Evolutionary conservation across 164 flowering plant species (phyloP), one percentile per base, ranked within the genome.

Genomic region (Nymphaea thermarum): DNA sequence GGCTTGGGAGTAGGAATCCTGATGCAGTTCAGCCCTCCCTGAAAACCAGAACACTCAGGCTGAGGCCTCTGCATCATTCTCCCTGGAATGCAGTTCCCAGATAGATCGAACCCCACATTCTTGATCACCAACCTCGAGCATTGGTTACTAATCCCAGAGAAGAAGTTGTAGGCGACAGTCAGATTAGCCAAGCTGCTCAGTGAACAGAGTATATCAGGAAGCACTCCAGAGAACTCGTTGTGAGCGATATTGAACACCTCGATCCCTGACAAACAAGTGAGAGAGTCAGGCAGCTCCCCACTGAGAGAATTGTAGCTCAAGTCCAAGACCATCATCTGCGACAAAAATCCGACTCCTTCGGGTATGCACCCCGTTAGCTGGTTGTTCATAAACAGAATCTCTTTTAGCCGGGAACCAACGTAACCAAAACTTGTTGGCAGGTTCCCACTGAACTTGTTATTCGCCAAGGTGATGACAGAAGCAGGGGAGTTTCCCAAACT

Each of bases 331-430:
- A 88, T 77, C 69, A 91, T 71, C 42, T 80, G 85, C 15, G 82
- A 43, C 66, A 89, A 78, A 25, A 86, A 59, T 71, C 97, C 99
- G 62, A 89, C 75, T 4, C 93, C 95, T 63, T 88, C 79, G 6
- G 99, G 97, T 17, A 94, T 82, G 80, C 99, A 94, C 3, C 99
- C 97, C 10, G 90, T 85, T 53, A 94, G 72, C 72, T 84, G 87
- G 74, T 94, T 91, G 68, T 94, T 94, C 4, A 88, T 69, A 60
- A 94, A 83, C 74, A 94, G 67, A 15, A 94, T 80, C 77, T 94
- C 99, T 76, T 84, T 94, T 4, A 94, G 16, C 41, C 65, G 68
- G 11, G 88, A 60, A 66, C 86, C 83, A 83, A 79, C 82, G 79
- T 80, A 82, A 3, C 90, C 91, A 67, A 89, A 83, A 70, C 90